Percentiles rank a stretch among this genome's conserved stretches.
Conservation (phyloP, 768 basidiomycete species). For the Agaricus blazei region DNA sequence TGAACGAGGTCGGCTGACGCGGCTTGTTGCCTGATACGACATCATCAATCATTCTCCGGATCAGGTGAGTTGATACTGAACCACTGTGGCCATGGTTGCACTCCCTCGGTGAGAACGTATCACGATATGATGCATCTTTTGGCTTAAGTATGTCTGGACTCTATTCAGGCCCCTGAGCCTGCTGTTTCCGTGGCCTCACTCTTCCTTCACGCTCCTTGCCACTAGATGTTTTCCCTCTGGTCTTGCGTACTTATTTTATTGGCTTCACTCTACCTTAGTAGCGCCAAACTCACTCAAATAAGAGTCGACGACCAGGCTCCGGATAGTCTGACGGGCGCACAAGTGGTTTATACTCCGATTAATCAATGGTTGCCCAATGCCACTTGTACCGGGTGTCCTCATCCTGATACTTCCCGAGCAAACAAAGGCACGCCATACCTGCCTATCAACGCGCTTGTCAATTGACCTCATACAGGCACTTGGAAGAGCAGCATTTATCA, state of each 20-base stretch:
- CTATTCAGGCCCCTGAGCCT: background rate
- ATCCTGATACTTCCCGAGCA: background rate
- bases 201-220: background rate
- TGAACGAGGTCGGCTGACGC: background rate
- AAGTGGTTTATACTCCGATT: background rate
- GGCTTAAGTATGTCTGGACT: background rate
- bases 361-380: background rate
- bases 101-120: slow-evolving; percentile 6
- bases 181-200: background rate
- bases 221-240: slow-evolving; percentile 1
- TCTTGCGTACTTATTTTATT: background rate
- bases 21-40: background rate
- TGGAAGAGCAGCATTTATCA: background rate
- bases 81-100: slow-evolving; percentile 4
- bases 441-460: background rate
- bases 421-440: background rate
- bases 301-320: slow-evolving; percentile 1
- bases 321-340: background rate
- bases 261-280: background rate
- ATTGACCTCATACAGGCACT: background rate
- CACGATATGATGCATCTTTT: slow-evolving; percentile 2
- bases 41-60: background rate
- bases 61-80: too few relatives aligned
- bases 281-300: background rate
- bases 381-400: background rate